Conservation (phyloP, 257 asterid species). For the Anisodus acutangulus region DNA sequence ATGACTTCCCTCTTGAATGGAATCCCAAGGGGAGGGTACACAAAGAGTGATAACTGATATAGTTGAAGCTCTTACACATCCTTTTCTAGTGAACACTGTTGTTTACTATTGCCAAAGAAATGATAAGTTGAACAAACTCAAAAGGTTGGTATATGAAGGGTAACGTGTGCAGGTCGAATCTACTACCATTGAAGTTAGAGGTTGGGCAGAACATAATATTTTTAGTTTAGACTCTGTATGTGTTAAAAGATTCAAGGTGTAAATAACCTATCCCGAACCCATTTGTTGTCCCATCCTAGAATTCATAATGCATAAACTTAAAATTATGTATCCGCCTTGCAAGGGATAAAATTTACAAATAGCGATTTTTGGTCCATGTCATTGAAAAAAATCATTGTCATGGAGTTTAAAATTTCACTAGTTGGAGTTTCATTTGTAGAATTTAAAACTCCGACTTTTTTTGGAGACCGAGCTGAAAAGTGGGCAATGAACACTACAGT, state of each 20-base stretch:
- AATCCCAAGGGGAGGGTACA: too few species aligned
- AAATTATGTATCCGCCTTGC: background rate
- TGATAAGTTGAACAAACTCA: too few species aligned
- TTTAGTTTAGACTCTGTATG: background rate
- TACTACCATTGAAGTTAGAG: background rate
- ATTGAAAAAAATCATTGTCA: background rate
- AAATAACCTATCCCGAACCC: background rate
- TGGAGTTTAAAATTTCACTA: background rate
- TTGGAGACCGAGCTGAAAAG: background rate
- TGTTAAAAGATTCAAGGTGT: background rate
- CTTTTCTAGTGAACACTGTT: background rate
- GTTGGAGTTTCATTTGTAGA: too few species aligned
- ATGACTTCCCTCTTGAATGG: background rate
- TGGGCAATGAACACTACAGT: background rate
- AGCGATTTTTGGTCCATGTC: background rate
- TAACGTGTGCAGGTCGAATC: background rate
- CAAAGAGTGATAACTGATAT: too few species aligned
- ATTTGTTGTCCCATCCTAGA: background rate
- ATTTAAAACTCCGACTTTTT: too few species aligned
- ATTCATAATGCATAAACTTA: background rate
- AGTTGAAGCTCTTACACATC: too few species aligned
- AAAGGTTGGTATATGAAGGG: too few species aligned
- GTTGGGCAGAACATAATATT: background rate
- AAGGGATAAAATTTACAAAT: too few species aligned
- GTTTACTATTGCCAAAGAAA: background rate